A percentile compares a stretch with the other conserved stretches of the same genome.
Conservation (phyloP, 2,329 filamentous ascomycete species). For the Xylariaceae sp. region DNA sequence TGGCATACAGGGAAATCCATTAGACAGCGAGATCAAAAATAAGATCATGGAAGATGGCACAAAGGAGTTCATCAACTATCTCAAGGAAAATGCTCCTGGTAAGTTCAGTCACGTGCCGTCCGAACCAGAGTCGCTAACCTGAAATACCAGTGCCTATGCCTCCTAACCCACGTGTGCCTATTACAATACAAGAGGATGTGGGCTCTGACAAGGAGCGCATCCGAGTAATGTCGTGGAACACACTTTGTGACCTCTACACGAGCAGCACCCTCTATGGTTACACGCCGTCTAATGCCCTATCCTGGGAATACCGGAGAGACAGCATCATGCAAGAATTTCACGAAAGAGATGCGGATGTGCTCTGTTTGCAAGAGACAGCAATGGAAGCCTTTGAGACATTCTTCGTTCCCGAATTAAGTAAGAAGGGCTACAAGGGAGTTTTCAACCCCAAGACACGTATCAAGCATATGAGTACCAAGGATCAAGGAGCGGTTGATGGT, state of each 20-base stretch:
- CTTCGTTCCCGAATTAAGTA: slow-evolving; percentile 80
- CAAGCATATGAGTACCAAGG: slow-evolving; percentile 86
- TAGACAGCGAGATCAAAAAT: slow-evolving; percentile 71
- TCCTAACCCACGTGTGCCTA: slow-evolving; percentile 70
- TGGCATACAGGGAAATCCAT: slow-evolving; percentile 86
- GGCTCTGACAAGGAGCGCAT: slow-evolving; percentile 63
- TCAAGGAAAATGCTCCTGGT: slow-evolving; percentile 84
- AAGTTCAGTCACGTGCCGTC: slow-evolving; percentile 35
- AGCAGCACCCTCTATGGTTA: slow-evolving; percentile 85
- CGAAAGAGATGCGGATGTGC: slow-evolving; percentile 76
- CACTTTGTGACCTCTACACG: slow-evolving; percentile 89
- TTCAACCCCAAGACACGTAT: slow-evolving; percentile 89
- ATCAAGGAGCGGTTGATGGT: slow-evolving; percentile 86
- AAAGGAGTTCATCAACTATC: slow-evolving; percentile 72
- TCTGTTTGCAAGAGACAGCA: slow-evolving; percentile 92
- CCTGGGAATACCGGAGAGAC: slow-evolving; percentile 82
- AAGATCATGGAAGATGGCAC: slow-evolving; percentile 86
- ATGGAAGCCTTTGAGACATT: slow-evolving; percentile 88
- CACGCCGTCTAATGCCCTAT: slow-evolving; percentile 73
- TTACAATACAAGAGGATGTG: slow-evolving; percentile 70
- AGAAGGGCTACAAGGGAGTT: slow-evolving; percentile 87
- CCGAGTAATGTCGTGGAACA: slow-evolving; percentile 90
- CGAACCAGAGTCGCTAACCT: neutral
- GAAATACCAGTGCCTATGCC: slow-evolving; percentile 64
- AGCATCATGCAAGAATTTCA: slow-evolving; percentile 80